Conservation (phyloP, 352 stramenopile species). For the Peronospora belbahrii region DNA sequence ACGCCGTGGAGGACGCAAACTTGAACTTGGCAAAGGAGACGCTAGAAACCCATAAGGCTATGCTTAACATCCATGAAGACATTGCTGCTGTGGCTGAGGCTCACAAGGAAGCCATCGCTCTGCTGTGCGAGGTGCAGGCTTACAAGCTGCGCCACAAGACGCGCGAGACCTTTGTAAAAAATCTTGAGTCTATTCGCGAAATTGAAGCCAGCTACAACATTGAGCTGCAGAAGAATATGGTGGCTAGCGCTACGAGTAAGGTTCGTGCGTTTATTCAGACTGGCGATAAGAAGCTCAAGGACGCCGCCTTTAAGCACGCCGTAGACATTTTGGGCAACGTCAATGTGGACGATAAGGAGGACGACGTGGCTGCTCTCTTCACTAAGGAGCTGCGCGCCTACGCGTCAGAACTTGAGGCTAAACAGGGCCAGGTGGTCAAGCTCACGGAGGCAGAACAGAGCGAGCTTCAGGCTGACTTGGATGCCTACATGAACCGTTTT, state of each 20-base stretch:
- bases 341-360: constrained; percentile 59
- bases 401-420: constrained; percentile 59
- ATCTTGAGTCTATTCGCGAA: constrained; percentile 80
- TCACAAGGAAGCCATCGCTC: constrained; percentile 73
- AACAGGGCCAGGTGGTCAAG: constrained; percentile 73
- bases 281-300: constrained; percentile 82
- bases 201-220: constrained; percentile 77
- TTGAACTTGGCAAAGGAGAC: constrained; percentile 78
- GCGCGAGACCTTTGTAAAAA: constrained; percentile 80
- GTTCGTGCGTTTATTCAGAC: constrained; percentile 65
- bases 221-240: constrained; percentile 81
- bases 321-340: constrained; percentile 73
- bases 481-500: constrained; percentile 85
- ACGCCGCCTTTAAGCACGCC: constrained; percentile 77
- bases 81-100: constrained; percentile 64
- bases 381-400: constrained; percentile 78
- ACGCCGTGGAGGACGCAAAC: constrained; percentile 79
- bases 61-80: constrained; percentile 83
- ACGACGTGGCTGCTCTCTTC: constrained; percentile 77
- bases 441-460: constrained; percentile 69
- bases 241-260: constrained; percentile 59
- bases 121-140: constrained; percentile 81
- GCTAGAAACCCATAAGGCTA: constrained; percentile 68
- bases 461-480: constrained; percentile 74
- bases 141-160: constrained; percentile 86